Evolutionary conservation across 2,329 filamentous ascomycete genomes (phyloP).

Genomic region (Colletotrichum sp.): DNA sequence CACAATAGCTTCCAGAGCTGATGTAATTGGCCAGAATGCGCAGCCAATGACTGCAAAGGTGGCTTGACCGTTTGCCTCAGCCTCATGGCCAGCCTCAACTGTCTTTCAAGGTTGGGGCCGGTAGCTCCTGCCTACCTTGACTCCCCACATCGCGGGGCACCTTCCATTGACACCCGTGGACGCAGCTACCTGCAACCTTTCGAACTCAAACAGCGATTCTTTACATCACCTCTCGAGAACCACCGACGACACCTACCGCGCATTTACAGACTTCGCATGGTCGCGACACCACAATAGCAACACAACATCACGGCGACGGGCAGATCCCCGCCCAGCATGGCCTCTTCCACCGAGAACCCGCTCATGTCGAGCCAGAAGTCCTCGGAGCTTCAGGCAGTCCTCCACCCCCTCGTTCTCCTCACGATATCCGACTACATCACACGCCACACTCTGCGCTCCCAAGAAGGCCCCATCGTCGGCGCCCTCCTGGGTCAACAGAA

Average conservation of each 20-base stretch:
- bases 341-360: constrained; percentile 51
- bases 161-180: not conserved
- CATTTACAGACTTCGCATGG: not conserved
- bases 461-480: constrained; percentile 79
- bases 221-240: not conserved
- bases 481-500: constrained; percentile 91
- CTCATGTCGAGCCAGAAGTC: constrained; percentile 71
- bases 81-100: constrained; percentile 8
- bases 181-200: not conserved
- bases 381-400: constrained; percentile 78
- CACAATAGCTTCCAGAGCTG: not conserved
- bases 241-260: not conserved
- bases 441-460: constrained; percentile 79
- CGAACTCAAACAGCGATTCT: not conserved
- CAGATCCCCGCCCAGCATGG: constrained; percentile 46
- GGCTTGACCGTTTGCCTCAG: not conserved
- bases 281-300: not conserved
- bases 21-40: not conserved
- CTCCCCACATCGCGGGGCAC: constrained; percentile 20
- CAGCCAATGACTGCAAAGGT: not conserved
- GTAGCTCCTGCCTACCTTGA: not conserved
- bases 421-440: constrained; percentile 98
- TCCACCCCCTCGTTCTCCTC: constrained; percentile 94
- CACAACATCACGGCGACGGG: constrained; percentile 1
- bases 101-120: not conserved